Percentiles rank a stretch among this genome's conserved stretches.
These are phyloP conservation scores for Cafeteria roenbergensis DNA, from an alignment of 108 stramenopile species.

Conservation along the genomic window DNA sequence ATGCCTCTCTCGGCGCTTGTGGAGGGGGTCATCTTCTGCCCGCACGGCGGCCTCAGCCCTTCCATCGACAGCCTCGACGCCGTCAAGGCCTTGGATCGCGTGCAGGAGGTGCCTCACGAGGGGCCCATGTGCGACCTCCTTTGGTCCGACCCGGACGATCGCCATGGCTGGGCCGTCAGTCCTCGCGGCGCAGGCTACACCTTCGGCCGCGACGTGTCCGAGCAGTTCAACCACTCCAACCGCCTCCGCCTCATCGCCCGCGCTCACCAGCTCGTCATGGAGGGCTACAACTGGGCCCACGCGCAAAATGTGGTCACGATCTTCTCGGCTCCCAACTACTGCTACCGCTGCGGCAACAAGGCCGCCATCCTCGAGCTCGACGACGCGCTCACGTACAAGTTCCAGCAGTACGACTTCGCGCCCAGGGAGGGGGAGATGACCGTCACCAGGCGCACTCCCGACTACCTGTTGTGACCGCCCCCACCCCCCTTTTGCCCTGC, in stretches of 20 bases:
- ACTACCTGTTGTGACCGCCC: slow-evolving; percentile 58
- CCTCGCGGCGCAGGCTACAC: slow-evolving; percentile 79
- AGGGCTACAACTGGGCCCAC: slow-evolving; percentile 56
- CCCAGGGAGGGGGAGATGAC: slow-evolving; percentile 60
- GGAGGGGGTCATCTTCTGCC: slow-evolving; percentile 73
- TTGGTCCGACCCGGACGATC: slow-evolving; percentile 96
- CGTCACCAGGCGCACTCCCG: slow-evolving; percentile 60
- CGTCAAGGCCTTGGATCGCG: slow-evolving; percentile 79
- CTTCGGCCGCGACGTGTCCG: slow-evolving; percentile 84
- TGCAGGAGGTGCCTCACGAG: slow-evolving; percentile 97
- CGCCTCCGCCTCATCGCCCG: slow-evolving; percentile 70
- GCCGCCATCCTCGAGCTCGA: slow-evolving; percentile 83
- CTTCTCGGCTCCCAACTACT: slow-evolving; percentile 91
- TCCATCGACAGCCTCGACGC: slow-evolving; percentile 75
- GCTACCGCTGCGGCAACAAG: slow-evolving; percentile 87
- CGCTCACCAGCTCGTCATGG: slow-evolving; percentile 94
- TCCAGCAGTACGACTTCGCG: slow-evolving; percentile 44
- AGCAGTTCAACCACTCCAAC: slow-evolving; percentile 77
- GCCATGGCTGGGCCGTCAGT: slow-evolving; percentile 70
- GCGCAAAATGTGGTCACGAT: slow-evolving; percentile 73
- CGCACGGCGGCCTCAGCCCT: slow-evolving; percentile 87
- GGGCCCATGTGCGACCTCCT: slow-evolving; percentile 98
- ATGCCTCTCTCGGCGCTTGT: slow-evolving; percentile 80
- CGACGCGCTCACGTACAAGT: slow-evolving; percentile 53
- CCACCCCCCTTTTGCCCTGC: no score